phyloP scores from a whole-genome alignment of 1,284 basidiomycete genomes.

The Psilocybe mexicana region DNA sequence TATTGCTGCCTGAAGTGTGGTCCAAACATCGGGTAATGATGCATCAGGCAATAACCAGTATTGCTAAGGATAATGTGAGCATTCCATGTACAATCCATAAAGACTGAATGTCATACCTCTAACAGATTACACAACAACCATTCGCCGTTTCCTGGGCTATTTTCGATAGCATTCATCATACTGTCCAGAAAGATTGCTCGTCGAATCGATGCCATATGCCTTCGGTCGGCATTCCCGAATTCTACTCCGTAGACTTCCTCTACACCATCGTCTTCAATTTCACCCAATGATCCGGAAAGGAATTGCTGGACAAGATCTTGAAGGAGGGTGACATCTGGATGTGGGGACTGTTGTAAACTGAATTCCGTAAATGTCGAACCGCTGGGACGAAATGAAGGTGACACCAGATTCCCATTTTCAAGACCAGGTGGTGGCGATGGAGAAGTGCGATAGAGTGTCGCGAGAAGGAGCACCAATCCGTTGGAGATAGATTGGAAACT shows the following conservation, averaged over 20 bases:
- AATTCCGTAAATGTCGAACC: slow-evolving; percentile 5
- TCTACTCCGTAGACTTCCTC: slow-evolving; percentile 41
- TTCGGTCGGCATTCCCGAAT: slow-evolving; percentile 23
- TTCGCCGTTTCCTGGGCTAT: slow-evolving; percentile 32
- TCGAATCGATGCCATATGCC: slow-evolving; percentile 31
- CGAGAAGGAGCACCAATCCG: slow-evolving; percentile 51
- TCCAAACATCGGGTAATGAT: slow-evolving; percentile 29
- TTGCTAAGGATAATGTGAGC: slow-evolving; percentile 33
- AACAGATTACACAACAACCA: slow-evolving; percentile 38
- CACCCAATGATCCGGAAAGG: slow-evolving; percentile 37
- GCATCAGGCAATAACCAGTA: slow-evolving; percentile 44
- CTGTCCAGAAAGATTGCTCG: slow-evolving; percentile 40
- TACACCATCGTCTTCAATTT: slow-evolving; percentile 38
- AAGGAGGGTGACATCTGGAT: slow-evolving; percentile 31
- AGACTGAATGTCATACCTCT: slow-evolving; percentile 27
- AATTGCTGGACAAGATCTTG: slow-evolving; percentile 39
- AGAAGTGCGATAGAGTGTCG: slow-evolving; percentile 28
- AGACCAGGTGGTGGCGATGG: not conserved
- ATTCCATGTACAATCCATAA: not conserved
- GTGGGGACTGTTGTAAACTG: slow-evolving; percentile 24
- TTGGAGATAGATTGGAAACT: slow-evolving; percentile 56
- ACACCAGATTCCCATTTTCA: not conserved
- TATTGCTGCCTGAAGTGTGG: slow-evolving; percentile 36
- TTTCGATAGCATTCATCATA: slow-evolving; percentile 38
- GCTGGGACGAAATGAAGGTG: slow-evolving; percentile 4